These are phyloP conservation scores for Chenopodium quinoa DNA, from an alignment of 148 eudicot species.

Conservation along the genomic window DNA sequence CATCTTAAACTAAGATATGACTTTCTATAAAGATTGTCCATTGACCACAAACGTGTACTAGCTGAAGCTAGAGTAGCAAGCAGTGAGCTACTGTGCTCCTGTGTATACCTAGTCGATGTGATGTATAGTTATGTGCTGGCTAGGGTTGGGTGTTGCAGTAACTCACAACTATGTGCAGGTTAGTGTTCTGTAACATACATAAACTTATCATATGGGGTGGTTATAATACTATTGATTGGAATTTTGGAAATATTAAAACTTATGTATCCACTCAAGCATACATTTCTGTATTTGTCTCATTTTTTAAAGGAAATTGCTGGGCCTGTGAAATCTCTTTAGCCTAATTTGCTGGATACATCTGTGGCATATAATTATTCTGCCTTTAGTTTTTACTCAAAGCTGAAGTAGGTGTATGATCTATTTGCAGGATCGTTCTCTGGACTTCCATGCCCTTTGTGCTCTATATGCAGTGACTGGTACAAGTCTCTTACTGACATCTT, in stretches of 20 bases:
- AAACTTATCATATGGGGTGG: not conserved
- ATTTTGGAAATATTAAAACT: not conserved
- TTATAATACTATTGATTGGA: not conserved
- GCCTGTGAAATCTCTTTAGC: not conserved
- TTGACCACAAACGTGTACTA: not conserved
- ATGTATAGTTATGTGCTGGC: not conserved
- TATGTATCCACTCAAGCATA: not conserved
- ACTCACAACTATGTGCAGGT: not conserved
- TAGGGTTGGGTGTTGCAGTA: not conserved
- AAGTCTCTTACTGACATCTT: slow-evolving; percentile 9
- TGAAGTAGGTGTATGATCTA: slow-evolving; percentile 25
- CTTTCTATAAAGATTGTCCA: not conserved
- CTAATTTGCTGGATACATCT: not conserved
- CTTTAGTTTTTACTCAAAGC: slow-evolving; percentile 2
- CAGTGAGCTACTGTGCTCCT: not conserved
- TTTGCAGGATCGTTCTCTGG: slow-evolving; percentile 89
- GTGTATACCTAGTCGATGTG: not conserved
- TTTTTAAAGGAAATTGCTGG: not conserved
- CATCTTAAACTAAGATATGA: not conserved
- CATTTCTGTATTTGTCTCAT: not conserved
- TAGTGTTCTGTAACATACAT: not conserved
- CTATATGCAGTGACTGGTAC: slow-evolving; percentile 90
- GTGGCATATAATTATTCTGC: not conserved
- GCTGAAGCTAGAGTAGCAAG: not conserved
- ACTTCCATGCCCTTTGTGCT: slow-evolving; percentile 84